Evolutionary conservation across 2,329 filamentous ascomycete species (phyloP), one percentile per base, ranked within the genome.

Genomic region (Davidsoniella virescens): DNA sequence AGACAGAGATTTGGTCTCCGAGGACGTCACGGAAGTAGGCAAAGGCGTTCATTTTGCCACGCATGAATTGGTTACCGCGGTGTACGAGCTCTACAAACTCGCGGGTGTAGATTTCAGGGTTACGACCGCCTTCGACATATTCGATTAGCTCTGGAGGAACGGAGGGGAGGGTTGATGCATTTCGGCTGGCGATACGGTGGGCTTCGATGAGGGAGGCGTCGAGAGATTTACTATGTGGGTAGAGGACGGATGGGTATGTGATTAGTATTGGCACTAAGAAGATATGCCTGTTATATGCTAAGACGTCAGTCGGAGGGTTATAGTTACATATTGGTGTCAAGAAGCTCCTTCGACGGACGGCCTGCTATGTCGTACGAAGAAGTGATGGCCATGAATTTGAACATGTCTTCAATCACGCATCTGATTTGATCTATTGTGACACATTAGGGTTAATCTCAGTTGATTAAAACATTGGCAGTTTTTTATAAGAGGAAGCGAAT

Each of bases 31-130:
- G 66, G 60, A 84, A 82, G 26, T 63, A 57, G 9, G 61, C 68
- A 59, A 82, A 84, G 36, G 78, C 79, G 57, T 65, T 62, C 63
- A 71, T 68, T 67, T 82, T 83, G 50, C 80, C 80, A 57, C 73
- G 70, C 67, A 80, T 71, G 54, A 80, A 66, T 69, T 83, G 80
- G 65, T 84, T 84, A 39, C 73, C 70, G 44, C 78, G 69, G 50
- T 78, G 67, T 20, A 80, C 78, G 48, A 80, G 69, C 72, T 84
- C 80, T 59, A 83, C 78, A 58, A 84, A 83, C 66, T 84, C 80
- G 59, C 80, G 71, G 50, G 80, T 84, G 68, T 84, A 84, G 57
- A 84, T 83, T 64, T 84, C 80, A 2, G 80, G 80, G 66, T 84
- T 84, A 47, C 80, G 77, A 42, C 80, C 79, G 60, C 77, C 75